A percentile compares a stretch with the other conserved stretches of the same genome.
These are phyloP conservation scores for Arachnopeziza araneosa DNA, from an alignment of 2,329 filamentous ascomycete genomes.

Conservation along the genomic window DNA sequence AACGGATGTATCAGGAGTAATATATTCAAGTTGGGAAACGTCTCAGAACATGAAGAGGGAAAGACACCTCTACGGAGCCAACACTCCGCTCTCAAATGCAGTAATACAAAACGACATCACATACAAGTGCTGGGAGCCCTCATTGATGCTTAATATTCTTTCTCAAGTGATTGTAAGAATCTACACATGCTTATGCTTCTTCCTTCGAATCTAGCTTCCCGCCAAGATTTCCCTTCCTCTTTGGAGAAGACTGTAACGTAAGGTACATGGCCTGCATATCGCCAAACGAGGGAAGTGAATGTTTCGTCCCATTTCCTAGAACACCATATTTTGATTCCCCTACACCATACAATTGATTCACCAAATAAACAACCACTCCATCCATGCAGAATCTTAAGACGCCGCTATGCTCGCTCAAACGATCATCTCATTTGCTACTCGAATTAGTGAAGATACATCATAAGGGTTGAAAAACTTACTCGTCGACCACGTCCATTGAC, in stretches of 20 bases:
- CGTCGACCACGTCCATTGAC: constrained; percentile 52
- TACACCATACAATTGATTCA: not conserved
- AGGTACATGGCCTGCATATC: not conserved
- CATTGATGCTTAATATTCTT: not conserved
- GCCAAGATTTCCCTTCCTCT: not conserved
- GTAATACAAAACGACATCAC: not conserved
- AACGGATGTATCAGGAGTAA: too few species aligned
- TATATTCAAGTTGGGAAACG: too few species aligned
- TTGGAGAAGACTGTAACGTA: not conserved
- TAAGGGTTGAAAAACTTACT: constrained; percentile 34
- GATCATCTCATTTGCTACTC: not conserved
- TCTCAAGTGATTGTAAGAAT: not conserved
- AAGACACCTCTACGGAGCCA: too few species aligned
- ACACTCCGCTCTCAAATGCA: not conserved
- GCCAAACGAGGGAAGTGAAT: not conserved
- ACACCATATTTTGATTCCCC: not conserved
- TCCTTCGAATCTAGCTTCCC: not conserved
- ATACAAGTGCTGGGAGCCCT: not conserved
- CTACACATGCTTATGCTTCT: not conserved
- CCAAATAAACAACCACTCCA: not conserved
- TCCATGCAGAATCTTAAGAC: not conserved
- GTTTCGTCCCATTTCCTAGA: not conserved
- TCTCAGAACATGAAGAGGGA: too few species aligned
- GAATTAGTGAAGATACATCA: not conserved
- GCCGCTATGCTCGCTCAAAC: not conserved